These are phyloP conservation scores for Colletotrichum eremochloae DNA, from an alignment of 2,329 filamentous ascomycete genomes.

Conservation along the genomic window DNA sequence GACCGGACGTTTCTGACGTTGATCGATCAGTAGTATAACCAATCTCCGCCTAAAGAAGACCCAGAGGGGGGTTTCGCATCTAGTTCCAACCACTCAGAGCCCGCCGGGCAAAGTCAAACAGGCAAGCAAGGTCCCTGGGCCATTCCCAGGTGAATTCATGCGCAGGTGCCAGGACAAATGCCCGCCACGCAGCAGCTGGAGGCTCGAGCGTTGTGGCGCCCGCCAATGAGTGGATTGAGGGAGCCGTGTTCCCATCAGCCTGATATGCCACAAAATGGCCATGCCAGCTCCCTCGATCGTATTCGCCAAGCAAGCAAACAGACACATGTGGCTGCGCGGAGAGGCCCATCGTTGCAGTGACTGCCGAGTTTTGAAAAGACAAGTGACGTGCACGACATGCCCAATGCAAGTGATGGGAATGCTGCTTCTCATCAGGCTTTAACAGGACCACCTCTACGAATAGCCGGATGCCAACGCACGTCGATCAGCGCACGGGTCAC, in stretches of 20 bases:
- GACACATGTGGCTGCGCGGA: not conserved
- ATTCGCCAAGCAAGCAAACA: constrained; percentile 3
- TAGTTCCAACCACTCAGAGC: constrained; percentile 20
- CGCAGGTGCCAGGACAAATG: constrained; percentile 22
- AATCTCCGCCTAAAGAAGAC: constrained; percentile 11
- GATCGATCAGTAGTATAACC: constrained; percentile 27
- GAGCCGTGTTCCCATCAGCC: constrained; percentile 24
- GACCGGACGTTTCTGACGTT: constrained; percentile 38
- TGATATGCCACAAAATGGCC: constrained; percentile 3
- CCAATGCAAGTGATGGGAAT: constrained; percentile 28
- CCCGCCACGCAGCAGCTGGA: not conserved
- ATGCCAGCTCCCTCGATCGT: not conserved
- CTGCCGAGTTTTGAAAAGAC: not conserved
- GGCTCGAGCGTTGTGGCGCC: constrained; percentile 34
- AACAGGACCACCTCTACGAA: constrained; percentile 19
- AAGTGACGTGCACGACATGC: constrained; percentile 22
- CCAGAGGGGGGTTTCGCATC: constrained; percentile 31
- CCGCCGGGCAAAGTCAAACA: constrained; percentile 9
- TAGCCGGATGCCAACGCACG: constrained; percentile 35
- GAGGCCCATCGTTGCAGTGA: constrained; percentile 6
- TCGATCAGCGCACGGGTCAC: constrained; percentile 36
- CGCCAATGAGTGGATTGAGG: constrained; percentile 30
- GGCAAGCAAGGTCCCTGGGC: constrained; percentile 31
- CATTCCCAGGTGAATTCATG: constrained; percentile 31
- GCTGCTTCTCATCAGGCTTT: constrained; percentile 32